Base-by-base conservation (phyloP, 2,329 filamentous ascomycete genomes). In the Cladosporium cucumerinum region DNA sequence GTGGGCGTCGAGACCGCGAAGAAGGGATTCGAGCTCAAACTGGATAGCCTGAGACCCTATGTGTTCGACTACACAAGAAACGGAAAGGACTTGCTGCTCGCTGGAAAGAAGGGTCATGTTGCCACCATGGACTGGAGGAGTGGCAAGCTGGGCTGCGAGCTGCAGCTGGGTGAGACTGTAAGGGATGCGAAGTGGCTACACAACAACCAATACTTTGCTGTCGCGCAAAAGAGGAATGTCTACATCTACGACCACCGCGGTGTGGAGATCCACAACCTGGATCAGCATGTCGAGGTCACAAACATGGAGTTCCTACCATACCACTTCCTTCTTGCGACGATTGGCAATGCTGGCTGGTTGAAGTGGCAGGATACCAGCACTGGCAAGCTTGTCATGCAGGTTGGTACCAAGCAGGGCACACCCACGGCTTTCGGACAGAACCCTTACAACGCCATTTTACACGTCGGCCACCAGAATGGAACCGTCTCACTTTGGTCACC, bases 311-410 rank as follows among this genome's bases (percentile, higher is more conserved):
- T 97, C 75, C 82, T 98, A 16, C 94, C 94, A 0, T 98, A 97
- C 75, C 95, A 99, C 77, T 99, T 96, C 77, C 86, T 99, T 49
- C 84, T 99, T 57, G 91, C 91, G 21, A 96, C 93, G 21, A 85
- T 94, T 72, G 92, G 92, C 66, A 89, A 91, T 71, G 88, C 89
- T 54, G 94, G 94, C 46, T 91, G 90, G 72, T 82, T 99, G 63
- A 93, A 95, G 79, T 99, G 97, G 76, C 95, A 95, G 75, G 95
- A 99, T 77, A 93, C 93, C 25, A 96, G 93, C 5, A 99, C 93
- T 6, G 95, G 95, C 48, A 88, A 96, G 74, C 85, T 96, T 68
- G 89, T 98, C 18, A 87, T 89, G 71, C 93, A 98, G 77, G 85
- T 95, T 64, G 87, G 91, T 30, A 98, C 94, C 12, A 89, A 90